A percentile compares a stretch with the other conserved stretches of the same genome.
Evolutionary conservation across 2,329 filamentous ascomycete species (phyloP).

Genomic region (Spiromastix sp.): DNA sequence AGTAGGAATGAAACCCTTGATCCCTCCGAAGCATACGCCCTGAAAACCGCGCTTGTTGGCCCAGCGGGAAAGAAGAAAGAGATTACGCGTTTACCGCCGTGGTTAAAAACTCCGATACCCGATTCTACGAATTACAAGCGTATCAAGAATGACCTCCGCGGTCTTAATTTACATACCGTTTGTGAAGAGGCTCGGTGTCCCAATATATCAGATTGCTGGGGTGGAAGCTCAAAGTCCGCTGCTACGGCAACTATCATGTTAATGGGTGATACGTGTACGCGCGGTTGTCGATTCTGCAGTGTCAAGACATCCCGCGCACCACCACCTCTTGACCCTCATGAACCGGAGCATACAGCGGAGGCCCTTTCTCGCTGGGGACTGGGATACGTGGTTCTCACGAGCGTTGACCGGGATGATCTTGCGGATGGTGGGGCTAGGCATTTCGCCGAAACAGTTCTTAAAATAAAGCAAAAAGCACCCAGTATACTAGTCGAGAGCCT

Average conservation of each 20-base stretch:
- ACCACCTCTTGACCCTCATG: constrained; percentile 82
- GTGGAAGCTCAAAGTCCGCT: constrained; percentile 73
- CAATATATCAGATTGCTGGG: constrained; percentile 98
- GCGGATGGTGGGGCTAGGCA: constrained; percentile 79
- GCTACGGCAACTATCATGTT: constrained; percentile 98
- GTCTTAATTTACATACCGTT: constrained; percentile 83
- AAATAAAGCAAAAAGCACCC: constrained; percentile 69
- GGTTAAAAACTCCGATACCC: constrained; percentile 94
- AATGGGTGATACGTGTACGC: constrained; percentile 96
- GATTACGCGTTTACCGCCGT: constrained; percentile 70
- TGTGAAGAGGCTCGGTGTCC: constrained; percentile 96
- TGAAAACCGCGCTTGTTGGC: constrained; percentile 52
- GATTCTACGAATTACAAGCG: constrained; percentile 80
- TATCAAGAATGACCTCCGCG: constrained; percentile 87
- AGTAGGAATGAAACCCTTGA: constrained; percentile 32
- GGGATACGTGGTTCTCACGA: constrained; percentile 90
- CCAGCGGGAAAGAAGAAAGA: constrained; percentile 53
- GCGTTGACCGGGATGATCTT: constrained; percentile 87
- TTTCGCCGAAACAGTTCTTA: constrained; percentile 86
- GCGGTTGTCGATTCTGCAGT: constrained; percentile 92
- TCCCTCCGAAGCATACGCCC: constrained; percentile 44
- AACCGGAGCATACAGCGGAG: constrained; percentile 94
- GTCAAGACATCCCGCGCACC: constrained; percentile 76
- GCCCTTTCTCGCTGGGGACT: constrained; percentile 86
- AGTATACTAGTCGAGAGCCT: constrained; percentile 36